phyloP scores from a whole-genome alignment of 257 asterid species.

The Catharanthus roseus region DNA sequence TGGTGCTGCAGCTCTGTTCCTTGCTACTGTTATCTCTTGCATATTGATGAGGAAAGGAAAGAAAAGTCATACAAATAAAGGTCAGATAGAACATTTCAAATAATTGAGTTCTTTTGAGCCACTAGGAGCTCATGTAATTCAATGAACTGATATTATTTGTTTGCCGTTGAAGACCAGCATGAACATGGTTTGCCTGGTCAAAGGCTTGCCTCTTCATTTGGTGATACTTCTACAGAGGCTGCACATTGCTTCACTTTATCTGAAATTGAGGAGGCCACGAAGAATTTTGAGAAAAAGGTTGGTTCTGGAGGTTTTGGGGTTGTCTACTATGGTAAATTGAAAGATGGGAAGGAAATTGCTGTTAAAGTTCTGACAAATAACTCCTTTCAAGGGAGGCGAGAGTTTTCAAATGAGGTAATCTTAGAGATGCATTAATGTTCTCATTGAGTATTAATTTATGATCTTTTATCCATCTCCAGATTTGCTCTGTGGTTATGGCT shows the following conservation, averaged over 20 bases:
- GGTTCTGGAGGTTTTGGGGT: constrained; percentile 97
- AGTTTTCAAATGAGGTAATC: constrained; percentile 83
- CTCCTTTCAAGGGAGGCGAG: constrained; percentile 92
- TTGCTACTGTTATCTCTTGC: constrained; percentile 60
- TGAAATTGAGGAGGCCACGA: constrained; percentile 81
- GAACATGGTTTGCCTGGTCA: constrained; percentile 35
- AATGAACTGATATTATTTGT: constrained; percentile 18
- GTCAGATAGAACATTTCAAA: constrained; percentile 29
- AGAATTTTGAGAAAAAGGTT: constrained; percentile 63
- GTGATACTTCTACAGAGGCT: constrained; percentile 60
- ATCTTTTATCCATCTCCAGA: background rate
- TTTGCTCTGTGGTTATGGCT: background rate
- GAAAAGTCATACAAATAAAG: constrained; percentile 41
- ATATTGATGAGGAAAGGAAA: constrained; percentile 51
- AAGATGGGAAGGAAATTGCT: constrained; percentile 89
- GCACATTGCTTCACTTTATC: constrained; percentile 78
- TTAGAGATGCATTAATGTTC: constrained; percentile 4
- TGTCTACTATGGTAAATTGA: constrained; percentile 74
- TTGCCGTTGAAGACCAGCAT: constrained; percentile 33
- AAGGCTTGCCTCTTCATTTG: constrained; percentile 46
- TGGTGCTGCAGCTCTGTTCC: constrained; percentile 69
- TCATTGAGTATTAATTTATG: background rate
- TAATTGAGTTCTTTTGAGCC: constrained; percentile 8
- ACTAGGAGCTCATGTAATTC: constrained; percentile 9
- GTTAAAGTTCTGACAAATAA: constrained; percentile 80